Evolutionary conservation across 257 asterid genomes (phyloP), one percentile per base, ranked within the genome.

Genomic region (Paraleonurus japonicus): DNA sequence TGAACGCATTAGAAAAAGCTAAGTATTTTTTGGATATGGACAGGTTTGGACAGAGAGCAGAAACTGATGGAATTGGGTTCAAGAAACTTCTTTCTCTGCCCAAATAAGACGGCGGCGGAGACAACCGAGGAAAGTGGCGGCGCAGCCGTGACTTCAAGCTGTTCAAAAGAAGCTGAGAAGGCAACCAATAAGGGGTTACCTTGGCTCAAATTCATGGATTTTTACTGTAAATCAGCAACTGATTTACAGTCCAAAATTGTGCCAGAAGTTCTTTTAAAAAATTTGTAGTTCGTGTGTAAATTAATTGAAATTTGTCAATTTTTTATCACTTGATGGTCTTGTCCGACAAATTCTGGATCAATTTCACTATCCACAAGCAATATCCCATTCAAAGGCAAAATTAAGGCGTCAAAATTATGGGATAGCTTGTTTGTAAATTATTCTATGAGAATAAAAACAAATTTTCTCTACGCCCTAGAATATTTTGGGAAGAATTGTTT

Each of bases 11-110:
- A 23, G 45, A 19, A 62, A 17, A 62, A 11, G 68, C 51, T 35
- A 10, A 35, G 9, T 4, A 30, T 53, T 22, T 0, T 55, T 53
- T 19, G 17, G 19, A 19, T 37, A 9, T 32, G n/a, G 9, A 28
- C 76, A 92, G 98, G 93, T 79, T 79, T 92, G 82, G 70, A 80
- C 63, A 70, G 87, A 67, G 80, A 77, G 74, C 88, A 82, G 64
- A 90, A 83, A 74, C 69, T 88, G 74, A 74, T 75, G 54, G 77
- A 51, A 20, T 61, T 92, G 85, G 97, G 98, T 2, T 90, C 98
- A 32, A 87, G 98, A 73, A 90, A 90, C 85, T 90, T 92, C 74
- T 92, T 88, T 50, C 73, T 92, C 15, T 88, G 92, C 78, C 87
- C 90, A 4, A 85, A 39, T 24, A 41, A 11, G 71, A 16, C 35